These are phyloP conservation scores for Beta lomatogona DNA, from an alignment of 179 eudicot genomes.

Conservation along the genomic window DNA sequence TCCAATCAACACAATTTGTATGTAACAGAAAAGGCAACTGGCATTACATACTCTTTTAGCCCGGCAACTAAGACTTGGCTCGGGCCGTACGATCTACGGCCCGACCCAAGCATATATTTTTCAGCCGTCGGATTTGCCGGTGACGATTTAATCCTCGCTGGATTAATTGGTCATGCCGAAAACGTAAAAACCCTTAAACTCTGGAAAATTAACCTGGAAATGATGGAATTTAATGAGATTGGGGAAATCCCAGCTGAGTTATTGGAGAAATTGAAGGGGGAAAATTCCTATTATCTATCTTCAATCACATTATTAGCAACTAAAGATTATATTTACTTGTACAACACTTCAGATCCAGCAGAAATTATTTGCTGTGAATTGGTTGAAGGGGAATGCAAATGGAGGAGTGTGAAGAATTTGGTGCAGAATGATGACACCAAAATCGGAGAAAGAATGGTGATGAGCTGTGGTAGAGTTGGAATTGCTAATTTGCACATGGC, in stretches of 20 bases:
- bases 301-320: constrained; percentile 43
- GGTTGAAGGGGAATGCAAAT: constrained; percentile 36
- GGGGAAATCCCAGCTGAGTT: constrained; percentile 56
- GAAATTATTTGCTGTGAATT: constrained; percentile 49
- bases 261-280: constrained; percentile 42
- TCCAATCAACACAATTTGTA: constrained; percentile 34
- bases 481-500: constrained; percentile 42
- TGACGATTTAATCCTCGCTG: constrained; percentile 46
- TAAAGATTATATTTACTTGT: constrained; percentile 36
- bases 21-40: constrained; percentile 54
- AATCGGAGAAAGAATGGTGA: constrained; percentile 37
- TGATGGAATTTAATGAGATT: constrained; percentile 29
- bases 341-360: constrained; percentile 33
- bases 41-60: constrained; percentile 46
- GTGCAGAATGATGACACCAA: constrained; percentile 26
- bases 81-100: constrained; percentile 44
- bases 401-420: constrained; percentile 51
- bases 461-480: constrained; percentile 50
- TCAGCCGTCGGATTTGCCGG: constrained; percentile 39
- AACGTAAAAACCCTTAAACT: constrained; percentile 36
- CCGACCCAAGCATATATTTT: constrained; percentile 36
- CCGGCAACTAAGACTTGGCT: constrained; percentile 43
- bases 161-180: constrained; percentile 37
- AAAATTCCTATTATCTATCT: constrained; percentile 17
- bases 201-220: constrained; percentile 42